A percentile compares a stretch with the other conserved stretches of the same genome.
Evolutionary conservation across 2,329 filamentous ascomycete species (phyloP).

Genomic region (Lojkania enalia): DNA sequence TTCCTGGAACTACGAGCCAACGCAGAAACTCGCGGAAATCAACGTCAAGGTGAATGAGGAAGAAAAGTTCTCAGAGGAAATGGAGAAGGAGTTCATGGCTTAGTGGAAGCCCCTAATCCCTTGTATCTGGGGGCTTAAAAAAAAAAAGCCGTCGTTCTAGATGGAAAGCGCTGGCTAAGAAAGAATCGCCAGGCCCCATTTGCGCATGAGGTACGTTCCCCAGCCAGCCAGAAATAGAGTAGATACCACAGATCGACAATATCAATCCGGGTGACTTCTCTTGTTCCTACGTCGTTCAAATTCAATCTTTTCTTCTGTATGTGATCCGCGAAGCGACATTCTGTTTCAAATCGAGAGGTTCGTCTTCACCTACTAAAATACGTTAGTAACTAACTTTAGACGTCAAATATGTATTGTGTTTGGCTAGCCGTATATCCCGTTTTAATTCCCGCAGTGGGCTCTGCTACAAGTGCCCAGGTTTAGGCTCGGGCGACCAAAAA

Average conservation of each 20-base stretch:
- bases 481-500: too few relatives aligned
- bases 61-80: conserved; percentile 14
- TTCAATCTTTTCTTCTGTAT: too few relatives aligned
- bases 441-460: too few relatives aligned
- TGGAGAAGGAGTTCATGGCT: conserved; percentile 12
- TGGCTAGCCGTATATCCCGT: too few relatives aligned
- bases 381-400: too few relatives aligned
- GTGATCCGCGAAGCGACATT: too few relatives aligned
- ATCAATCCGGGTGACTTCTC: too few relatives aligned
- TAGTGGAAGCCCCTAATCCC: conserved; percentile 8
- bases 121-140: conserved; percentile 13
- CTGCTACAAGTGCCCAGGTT: too few relatives aligned
- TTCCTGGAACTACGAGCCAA: conserved; percentile 44
- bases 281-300: too few relatives aligned
- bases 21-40: conserved; percentile 24
- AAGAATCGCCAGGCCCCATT: conserved; percentile 15
- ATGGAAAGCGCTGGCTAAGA: conserved; percentile 15
- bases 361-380: too few relatives aligned
- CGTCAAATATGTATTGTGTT: too few relatives aligned
- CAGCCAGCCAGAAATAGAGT: conserved; percentile 8
- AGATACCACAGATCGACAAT: conserved; percentile 14
- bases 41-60: conserved; percentile 34
- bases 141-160: conserved; percentile 14
- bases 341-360: too few relatives aligned
- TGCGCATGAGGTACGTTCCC: conserved; percentile 16